Base-by-base conservation (phyloP, 2,329 filamentous ascomycete species). In the Dothistroma septosporum region DNA sequence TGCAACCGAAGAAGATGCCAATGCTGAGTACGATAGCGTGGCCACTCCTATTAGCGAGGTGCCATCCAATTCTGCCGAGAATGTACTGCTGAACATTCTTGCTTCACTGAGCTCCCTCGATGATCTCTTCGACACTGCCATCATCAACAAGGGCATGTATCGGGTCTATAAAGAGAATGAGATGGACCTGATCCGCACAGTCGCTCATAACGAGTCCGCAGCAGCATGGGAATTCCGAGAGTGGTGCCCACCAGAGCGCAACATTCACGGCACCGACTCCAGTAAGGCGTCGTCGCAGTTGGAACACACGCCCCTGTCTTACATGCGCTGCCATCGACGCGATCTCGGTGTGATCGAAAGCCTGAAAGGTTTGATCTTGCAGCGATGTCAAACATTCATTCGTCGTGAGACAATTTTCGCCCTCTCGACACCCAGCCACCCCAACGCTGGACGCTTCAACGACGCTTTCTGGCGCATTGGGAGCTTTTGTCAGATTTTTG, bases 401-500 rank as follows among this genome's bases (percentile, higher is more conserved):
- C 82, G 84, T 9, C 78, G 78, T 1, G 82, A 85, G 58, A 86
- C 85, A 0, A 76, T 82, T 6, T 73, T 75, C 22, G 83, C 83
- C 1, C 76, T 87, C 2, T 75, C 79, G 1, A 81, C 80, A 4
- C 71, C 77, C 21, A 76, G 79, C 48, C 68, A 71, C 46, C 74
- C 77, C 9, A 66, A 72, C 9, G 78, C 81, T 1, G 75, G 76
- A 46, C 80, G 84, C 59, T 78, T 87, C 28, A 82, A 87, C 60
- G 80, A 86, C 70, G 85, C 85, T 0, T 79, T 87, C 53, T 87
- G 84, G 83, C 81, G 85, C 1, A 82, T 88, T 32, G 87, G 85
- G 85, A 85, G 82, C 0, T 88, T 87, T 72, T 87, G 85, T 72
- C 80, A 80, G 57, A 81, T 87, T 33, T 88, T 88, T 57, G 85